A percentile compares a stretch with the other conserved stretches of the same genome.
phyloP scores from a whole-genome alignment of 768 basidiomycete genomes.

The Sporobolomyces pararoseus region DNA sequence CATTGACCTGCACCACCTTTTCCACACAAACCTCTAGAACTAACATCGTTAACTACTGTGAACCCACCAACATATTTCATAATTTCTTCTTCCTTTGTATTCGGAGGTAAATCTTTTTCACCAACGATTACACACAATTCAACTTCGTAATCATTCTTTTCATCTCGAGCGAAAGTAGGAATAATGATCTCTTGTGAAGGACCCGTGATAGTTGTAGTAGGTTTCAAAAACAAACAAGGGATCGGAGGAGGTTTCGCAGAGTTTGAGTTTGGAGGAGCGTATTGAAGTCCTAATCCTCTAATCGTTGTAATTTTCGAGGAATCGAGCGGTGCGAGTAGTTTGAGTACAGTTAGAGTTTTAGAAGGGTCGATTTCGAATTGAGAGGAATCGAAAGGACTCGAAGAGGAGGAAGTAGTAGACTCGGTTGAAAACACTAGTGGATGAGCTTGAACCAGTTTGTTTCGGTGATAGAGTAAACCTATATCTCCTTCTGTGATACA shows the following conservation, averaged over 20 bases:
- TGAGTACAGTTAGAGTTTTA: no score
- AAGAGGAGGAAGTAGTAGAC: neutral
- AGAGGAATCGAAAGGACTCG: neutral
- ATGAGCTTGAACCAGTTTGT: conserved; percentile 16
- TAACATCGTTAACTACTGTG: conserved; percentile 47
- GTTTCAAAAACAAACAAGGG: conserved; percentile 49
- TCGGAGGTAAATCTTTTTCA: conserved; percentile 43
- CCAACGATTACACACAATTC: conserved; percentile 50
- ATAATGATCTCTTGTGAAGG: conserved; percentile 47
- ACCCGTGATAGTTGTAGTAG: conserved; percentile 45
- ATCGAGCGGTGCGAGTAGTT: conserved; percentile 16
- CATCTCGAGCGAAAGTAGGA: conserved; percentile 35
- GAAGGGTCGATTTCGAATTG: neutral
- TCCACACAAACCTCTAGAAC: conserved; percentile 29
- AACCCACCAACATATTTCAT: conserved; percentile 48
- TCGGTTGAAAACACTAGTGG: neutral
- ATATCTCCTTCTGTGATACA: conserved; percentile 20
- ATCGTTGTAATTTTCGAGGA: conserved; percentile 27
- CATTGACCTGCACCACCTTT: conserved; percentile 38
- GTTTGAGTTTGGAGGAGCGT: neutral
- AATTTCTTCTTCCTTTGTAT: conserved; percentile 45
- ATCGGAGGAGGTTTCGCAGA: conserved; percentile 37
- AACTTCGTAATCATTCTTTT: conserved; percentile 48
- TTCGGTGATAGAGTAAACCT: conserved; percentile 2
- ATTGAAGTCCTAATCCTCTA: conserved; percentile 35